These are phyloP conservation scores for Apocynum venetum DNA, from an alignment of 257 asterid species.

Conservation along the genomic window DNA sequence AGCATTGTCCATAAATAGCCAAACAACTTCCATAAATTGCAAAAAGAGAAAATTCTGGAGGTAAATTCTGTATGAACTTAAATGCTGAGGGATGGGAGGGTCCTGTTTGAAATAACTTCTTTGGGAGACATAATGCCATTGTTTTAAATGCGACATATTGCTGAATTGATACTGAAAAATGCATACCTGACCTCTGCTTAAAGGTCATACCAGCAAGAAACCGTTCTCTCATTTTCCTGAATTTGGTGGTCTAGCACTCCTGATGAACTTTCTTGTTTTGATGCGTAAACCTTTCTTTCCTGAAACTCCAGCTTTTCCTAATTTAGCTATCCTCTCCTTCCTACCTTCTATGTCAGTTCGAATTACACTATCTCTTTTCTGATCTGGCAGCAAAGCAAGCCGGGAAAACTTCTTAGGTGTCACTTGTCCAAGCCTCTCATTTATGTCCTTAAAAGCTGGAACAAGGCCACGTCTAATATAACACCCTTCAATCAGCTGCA, in stretches of 20 bases:
- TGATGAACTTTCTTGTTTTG: conserved; percentile 32
- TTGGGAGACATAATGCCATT: neutral
- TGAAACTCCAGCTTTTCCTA: conserved; percentile 31
- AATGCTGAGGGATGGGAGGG: neutral
- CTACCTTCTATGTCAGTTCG: conserved; percentile 64
- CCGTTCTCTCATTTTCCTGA: conserved; percentile 2
- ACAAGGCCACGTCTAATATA: conserved; percentile 82
- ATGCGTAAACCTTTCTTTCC: conserved; percentile 28
- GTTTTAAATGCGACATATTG: neutral
- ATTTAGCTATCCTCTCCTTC: conserved; percentile 54
- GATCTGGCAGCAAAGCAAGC: conserved; percentile 79
- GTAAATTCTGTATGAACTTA: neutral
- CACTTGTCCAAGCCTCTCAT: conserved; percentile 72
- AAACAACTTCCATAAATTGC: no score
- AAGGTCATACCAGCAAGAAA: neutral
- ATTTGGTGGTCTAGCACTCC: conserved; percentile 26
- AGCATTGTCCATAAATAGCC: neutral
- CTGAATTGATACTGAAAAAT: neutral
- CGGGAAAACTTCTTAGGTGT: conserved; percentile 80
- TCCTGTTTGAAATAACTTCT: neutral
- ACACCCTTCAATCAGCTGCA: conserved; percentile 89
- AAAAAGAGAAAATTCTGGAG: no score
- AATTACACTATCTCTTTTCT: conserved; percentile 55
- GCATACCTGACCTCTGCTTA: neutral
- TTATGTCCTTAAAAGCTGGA: conserved; percentile 82